Conservation (phyloP, 345 rosid genomes). For the Salix koriyanagi region DNA sequence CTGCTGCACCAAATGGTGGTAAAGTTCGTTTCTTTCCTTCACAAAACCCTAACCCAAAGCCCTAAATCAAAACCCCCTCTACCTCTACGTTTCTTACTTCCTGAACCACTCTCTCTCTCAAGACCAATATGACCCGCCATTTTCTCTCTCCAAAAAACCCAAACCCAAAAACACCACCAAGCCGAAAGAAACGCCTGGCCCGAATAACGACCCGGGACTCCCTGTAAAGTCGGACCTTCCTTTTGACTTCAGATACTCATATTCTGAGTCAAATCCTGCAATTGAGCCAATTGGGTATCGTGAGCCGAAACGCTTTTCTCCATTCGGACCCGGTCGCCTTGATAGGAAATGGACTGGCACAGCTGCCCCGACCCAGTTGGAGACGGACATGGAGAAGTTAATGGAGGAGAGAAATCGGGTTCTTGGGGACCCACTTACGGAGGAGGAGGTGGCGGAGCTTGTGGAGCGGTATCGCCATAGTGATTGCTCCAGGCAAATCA, state of each 20-base stretch:
- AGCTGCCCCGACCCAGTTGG: conserved; percentile 40
- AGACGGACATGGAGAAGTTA: conserved; percentile 32
- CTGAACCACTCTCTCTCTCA: conserved; percentile 3
- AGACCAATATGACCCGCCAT: conserved; percentile 24
- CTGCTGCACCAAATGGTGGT: conserved; percentile 7
- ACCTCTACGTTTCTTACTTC: conserved; percentile 2
- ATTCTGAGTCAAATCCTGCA: conserved; percentile 59
- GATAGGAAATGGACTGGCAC: conserved; percentile 86
- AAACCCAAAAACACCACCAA: conserved; percentile 4
- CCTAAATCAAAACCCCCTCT: not conserved
- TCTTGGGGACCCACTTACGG: conserved; percentile 60
- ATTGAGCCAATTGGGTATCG: conserved; percentile 73
- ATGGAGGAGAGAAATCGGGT: conserved; percentile 47
- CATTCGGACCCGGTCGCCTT: conserved; percentile 82
- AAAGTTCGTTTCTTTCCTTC: conserved; percentile 5
- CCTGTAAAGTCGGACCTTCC: conserved; percentile 56
- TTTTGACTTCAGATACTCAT: conserved; percentile 76
- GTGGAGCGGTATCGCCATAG: conserved; percentile 78
- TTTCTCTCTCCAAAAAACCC: conserved; percentile 13
- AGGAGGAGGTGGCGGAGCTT: conserved; percentile 63
- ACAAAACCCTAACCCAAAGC: conserved; percentile 15
- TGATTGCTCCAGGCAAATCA: conserved; percentile 79
- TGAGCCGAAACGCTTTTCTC: conserved; percentile 83
- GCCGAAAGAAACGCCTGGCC: not conserved
- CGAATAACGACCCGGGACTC: not conserved